Evolutionary conservation across 768 basidiomycete species (phyloP).

Genomic region (Leccinellum rugosiceps): DNA sequence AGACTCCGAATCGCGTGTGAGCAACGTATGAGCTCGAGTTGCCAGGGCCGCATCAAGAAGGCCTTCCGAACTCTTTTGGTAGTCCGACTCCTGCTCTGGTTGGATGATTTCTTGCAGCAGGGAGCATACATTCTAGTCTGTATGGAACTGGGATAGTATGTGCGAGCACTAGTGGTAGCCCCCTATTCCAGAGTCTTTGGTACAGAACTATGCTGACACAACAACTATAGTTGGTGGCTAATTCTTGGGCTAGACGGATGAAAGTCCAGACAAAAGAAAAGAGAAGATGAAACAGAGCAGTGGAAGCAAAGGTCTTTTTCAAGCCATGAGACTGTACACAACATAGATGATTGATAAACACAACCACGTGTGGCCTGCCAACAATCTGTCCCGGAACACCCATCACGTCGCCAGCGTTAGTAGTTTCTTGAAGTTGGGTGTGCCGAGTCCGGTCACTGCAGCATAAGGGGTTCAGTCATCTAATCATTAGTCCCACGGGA

Average conservation of each 20-base stretch:
- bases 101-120: too few relatives aligned
- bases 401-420: conserved; percentile 35
- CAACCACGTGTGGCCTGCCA: background rate
- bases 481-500: background rate
- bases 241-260: background rate
- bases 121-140: too few relatives aligned
- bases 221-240: too few relatives aligned
- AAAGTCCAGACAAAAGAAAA: background rate
- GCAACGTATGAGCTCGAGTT: too few relatives aligned
- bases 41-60: too few relatives aligned
- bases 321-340: background rate
- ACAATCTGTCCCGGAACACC: background rate
- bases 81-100: too few relatives aligned
- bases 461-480: background rate
- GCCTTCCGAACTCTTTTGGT: too few relatives aligned
- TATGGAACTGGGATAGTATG: too few relatives aligned
- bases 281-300: background rate
- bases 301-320: background rate
- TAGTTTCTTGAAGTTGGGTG: conserved; percentile 51
- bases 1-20: too few relatives aligned
- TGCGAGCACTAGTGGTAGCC: too few relatives aligned
- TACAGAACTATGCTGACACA: too few relatives aligned
- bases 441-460: conserved; percentile 59
- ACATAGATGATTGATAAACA: background rate
- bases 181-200: too few relatives aligned